Percentiles rank a stretch among this genome's conserved stretches.
phyloP scores from a whole-genome alignment of 2,329 filamentous ascomycete species.

The Cercospora beticola region DNA sequence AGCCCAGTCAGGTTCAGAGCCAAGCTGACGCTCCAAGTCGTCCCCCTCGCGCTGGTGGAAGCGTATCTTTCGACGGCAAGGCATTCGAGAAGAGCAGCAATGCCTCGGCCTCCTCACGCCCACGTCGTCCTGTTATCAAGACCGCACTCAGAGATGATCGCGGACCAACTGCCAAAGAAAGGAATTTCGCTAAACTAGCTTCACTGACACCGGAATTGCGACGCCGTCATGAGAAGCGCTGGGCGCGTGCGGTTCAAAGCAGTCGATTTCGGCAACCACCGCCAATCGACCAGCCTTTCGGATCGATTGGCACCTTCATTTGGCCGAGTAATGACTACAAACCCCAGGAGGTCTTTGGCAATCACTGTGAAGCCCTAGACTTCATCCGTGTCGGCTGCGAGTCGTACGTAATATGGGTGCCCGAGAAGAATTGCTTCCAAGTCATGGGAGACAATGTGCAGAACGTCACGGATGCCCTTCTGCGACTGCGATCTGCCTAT shows the following conservation, averaged over 20 bases:
- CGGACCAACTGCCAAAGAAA: neutral
- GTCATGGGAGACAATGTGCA: constrained; percentile 32
- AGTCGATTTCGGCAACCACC: constrained; percentile 32
- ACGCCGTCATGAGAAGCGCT: constrained; percentile 27
- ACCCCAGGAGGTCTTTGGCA: constrained; percentile 44
- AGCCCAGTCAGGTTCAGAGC: neutral
- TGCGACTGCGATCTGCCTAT: constrained; percentile 40
- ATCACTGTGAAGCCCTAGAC: constrained; percentile 47
- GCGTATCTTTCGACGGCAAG: neutral
- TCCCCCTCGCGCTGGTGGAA: neutral
- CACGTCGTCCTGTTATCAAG: neutral
- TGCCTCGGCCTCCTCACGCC: neutral
- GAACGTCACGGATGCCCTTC: constrained; percentile 36
- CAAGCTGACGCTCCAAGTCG: neutral
- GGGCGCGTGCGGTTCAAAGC: constrained; percentile 27
- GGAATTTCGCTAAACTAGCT: constrained; percentile 25
- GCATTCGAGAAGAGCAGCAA: neutral
- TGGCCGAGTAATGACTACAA: constrained; percentile 49
- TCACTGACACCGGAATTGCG: constrained; percentile 28
- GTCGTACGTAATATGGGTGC: constrained; percentile 45
- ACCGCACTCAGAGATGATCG: neutral
- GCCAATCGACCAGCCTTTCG: constrained; percentile 25
- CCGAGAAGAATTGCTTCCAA: constrained; percentile 32
- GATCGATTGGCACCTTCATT: constrained; percentile 42
- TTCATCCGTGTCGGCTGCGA: constrained; percentile 42